These are phyloP conservation scores for Boletus pseudo-olivaceus DNA, from an alignment of 768 basidiomycete genomes.

Conservation along the genomic window DNA sequence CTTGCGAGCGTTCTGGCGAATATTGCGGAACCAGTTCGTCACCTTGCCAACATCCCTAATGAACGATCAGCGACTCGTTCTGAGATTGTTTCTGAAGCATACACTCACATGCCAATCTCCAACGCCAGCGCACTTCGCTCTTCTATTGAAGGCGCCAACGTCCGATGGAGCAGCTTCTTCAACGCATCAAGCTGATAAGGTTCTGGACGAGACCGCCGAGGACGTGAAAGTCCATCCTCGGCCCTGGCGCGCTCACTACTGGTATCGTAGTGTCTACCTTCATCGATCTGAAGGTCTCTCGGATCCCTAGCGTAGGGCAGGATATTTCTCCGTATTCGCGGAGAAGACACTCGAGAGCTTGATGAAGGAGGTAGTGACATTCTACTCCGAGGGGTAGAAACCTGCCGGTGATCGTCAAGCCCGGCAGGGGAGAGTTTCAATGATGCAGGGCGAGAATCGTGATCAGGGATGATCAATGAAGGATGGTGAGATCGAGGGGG, in stretches of 20 bases:
- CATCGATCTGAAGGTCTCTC: conserved; percentile 26
- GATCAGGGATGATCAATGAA: conserved; percentile 26
- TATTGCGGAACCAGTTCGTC: conserved; percentile 86
- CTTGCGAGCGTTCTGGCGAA: conserved; percentile 77
- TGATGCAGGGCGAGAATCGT: conserved; percentile 11
- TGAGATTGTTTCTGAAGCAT: not conserved
- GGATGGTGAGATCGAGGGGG: conserved; percentile 31
- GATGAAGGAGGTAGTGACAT: conserved; percentile 31
- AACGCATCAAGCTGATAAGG: conserved; percentile 74
- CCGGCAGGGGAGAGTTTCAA: conserved; percentile 13
- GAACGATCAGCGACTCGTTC: conserved; percentile 13
- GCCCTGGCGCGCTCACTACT: conserved; percentile 17
- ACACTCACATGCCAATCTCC: conserved; percentile 71
- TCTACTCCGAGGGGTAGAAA: conserved; percentile 25
- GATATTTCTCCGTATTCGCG: conserved; percentile 27
- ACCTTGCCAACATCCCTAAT: conserved; percentile 77
- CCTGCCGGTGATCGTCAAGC: conserved; percentile 17
- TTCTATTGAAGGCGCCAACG: conserved; percentile 74
- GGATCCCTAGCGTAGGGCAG: conserved; percentile 27
- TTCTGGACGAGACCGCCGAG: conserved; percentile 74
- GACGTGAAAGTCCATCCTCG: conserved; percentile 44
- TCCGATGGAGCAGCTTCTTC: conserved; percentile 64
- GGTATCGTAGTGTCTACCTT: conserved; percentile 22
- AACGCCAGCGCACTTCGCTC: conserved; percentile 69
- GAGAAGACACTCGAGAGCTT: conserved; percentile 27